phyloP scores from a whole-genome alignment of 169 alveolate species.

The Plasmodium malariae region DNA sequence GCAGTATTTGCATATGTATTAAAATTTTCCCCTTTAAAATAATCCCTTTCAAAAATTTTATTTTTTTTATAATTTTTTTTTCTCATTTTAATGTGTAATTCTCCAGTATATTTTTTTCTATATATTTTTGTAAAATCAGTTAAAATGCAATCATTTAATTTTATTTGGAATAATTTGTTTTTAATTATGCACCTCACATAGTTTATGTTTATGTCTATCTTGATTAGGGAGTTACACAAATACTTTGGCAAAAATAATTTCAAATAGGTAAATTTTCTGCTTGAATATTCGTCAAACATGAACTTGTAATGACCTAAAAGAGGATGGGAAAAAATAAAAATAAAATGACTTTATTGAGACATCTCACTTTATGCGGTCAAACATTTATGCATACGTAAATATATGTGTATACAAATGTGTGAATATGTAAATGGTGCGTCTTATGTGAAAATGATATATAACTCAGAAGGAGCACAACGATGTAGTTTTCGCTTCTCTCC shows the following conservation, averaged over 20 bases:
- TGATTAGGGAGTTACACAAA: constrained; percentile 87
- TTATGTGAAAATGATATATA: no score
- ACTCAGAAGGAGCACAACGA: no score
- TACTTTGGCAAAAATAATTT: constrained; percentile 88
- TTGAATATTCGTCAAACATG: constrained; percentile 76
- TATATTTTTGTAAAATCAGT: constrained; percentile 62
- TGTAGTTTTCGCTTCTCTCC: no score
- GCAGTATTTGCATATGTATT: constrained; percentile 5
- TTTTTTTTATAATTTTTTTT: constrained; percentile 72
- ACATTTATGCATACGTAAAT: constrained; percentile 48
- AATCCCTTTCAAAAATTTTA: constrained; percentile 48
- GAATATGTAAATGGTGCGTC: no score
- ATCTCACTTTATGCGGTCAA: constrained; percentile 61
- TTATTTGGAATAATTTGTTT: constrained; percentile 88
- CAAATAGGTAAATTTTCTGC: constrained; percentile 81
- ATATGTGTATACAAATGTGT: no score
- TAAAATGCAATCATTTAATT: constrained; percentile 78
- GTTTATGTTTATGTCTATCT: constrained; percentile 88
- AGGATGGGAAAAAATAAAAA: neutral
- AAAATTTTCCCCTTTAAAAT: constrained; percentile 17
- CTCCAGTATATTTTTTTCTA: constrained; percentile 76
- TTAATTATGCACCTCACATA: constrained; percentile 90
- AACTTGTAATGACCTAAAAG: constrained; percentile 76
- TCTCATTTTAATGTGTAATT: constrained; percentile 61
- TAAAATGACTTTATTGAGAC: neutral